These are phyloP conservation scores for Cyberlindnera xishuangbannaensis DNA, from an alignment of 805 yeast genomes.

Conservation along the genomic window DNA sequence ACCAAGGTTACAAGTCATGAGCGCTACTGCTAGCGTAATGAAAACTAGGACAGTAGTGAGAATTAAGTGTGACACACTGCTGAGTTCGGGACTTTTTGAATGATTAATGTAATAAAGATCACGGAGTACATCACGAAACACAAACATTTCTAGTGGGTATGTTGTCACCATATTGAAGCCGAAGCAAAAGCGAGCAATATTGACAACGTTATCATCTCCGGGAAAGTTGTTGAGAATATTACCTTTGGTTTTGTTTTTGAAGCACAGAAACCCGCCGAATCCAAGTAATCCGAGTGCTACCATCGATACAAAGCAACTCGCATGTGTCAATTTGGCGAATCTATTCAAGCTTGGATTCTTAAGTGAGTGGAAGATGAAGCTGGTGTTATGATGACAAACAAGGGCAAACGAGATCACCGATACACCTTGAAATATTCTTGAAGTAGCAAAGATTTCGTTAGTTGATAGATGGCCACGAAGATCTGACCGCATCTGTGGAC, in stretches of 20 bases:
- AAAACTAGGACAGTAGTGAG: constrained; percentile 64
- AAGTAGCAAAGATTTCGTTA: constrained; percentile 47
- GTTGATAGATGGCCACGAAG: constrained; percentile 43
- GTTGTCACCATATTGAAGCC: constrained; percentile 92
- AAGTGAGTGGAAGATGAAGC: constrained; percentile 82
- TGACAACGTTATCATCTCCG: constrained; percentile 64
- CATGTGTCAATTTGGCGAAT: constrained; percentile 74
- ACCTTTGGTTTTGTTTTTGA: constrained; percentile 77
- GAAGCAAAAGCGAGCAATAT: constrained; percentile 84
- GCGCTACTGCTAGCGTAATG: constrained; percentile 66
- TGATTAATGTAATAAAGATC: constrained; percentile 44
- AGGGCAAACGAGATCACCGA: constrained; percentile 94
- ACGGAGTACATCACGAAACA: constrained; percentile 78
- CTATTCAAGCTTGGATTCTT: constrained; percentile 68
- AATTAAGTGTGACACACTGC: constrained; percentile 46
- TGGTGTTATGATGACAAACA: constrained; percentile 93
- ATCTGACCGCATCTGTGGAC: constrained; percentile 50
- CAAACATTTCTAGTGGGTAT: constrained; percentile 85
- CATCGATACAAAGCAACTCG: constrained; percentile 78
- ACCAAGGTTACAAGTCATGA: constrained; percentile 83
- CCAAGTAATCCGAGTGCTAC: constrained; percentile 75
- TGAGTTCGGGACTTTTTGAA: constrained; percentile 34
- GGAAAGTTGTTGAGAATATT: constrained; percentile 86
- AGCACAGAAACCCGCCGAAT: constrained; percentile 66
- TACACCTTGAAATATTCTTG: constrained; percentile 77